Conservation (phyloP, 495 filamentous ascomycete genomes). For the Podospora pseudoanserina region DNA sequence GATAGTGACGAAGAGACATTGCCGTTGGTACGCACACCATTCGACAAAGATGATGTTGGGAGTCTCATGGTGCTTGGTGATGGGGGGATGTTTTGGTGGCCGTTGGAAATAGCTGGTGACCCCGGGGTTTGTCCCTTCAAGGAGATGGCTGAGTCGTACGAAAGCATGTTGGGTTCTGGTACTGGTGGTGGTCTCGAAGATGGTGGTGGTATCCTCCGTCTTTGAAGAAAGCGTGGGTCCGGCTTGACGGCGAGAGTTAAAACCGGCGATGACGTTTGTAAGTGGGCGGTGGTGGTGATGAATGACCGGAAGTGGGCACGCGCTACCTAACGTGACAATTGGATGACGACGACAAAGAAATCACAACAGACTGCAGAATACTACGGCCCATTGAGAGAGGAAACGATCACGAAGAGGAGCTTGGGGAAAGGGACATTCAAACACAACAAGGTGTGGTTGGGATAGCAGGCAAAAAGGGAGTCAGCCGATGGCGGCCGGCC, state of each 20-base stretch:
- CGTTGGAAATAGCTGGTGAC: slow-evolving; percentile 32
- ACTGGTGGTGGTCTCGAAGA: neutral
- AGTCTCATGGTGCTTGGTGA: slow-evolving; percentile 35
- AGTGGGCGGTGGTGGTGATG: slow-evolving; percentile 4
- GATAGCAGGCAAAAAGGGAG: slow-evolving; percentile 13
- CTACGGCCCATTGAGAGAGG: slow-evolving; percentile 10
- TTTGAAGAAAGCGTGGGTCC: no score
- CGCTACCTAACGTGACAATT: slow-evolving; percentile 10
- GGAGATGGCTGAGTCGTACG: slow-evolving; percentile 39
- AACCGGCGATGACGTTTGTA: slow-evolving; percentile 7
- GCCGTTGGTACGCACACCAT: slow-evolving; percentile 24
- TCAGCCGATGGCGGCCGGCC: slow-evolving; percentile 25
- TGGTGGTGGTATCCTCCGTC: neutral
- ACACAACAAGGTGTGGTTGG: slow-evolving; percentile 18
- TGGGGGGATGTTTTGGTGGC: slow-evolving; percentile 32
- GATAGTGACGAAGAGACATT: slow-evolving; percentile 22
- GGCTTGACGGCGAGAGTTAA: no score
- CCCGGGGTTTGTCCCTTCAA: slow-evolving; percentile 35
- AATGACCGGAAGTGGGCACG: slow-evolving; percentile 9
- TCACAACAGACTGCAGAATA: slow-evolving; percentile 14
- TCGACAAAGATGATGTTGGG: slow-evolving; percentile 28
- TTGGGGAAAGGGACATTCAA: slow-evolving; percentile 11
- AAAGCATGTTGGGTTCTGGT: slow-evolving; percentile 34
- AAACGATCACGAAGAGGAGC: slow-evolving; percentile 7
- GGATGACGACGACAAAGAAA: slow-evolving; percentile 10